Evolutionary conservation across 176 grass and related monocot genomes (phyloP).

Genomic region (Hsuehochloa calcarea): DNA sequence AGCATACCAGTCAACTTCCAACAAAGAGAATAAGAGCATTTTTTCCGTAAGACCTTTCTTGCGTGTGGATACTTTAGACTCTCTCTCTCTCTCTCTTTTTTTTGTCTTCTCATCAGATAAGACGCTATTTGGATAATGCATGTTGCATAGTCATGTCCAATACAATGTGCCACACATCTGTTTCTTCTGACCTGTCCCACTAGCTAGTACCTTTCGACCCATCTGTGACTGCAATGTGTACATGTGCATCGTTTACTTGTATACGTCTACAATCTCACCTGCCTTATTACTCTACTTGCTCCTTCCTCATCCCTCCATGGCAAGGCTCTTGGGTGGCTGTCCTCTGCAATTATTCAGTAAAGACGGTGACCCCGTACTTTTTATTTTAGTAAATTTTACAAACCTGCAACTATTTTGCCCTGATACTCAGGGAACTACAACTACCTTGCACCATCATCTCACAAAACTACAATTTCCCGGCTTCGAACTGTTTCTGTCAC

Average conservation of each 20-base stretch:
- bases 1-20: neutral
- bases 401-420: too few relatives aligned
- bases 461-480: too few relatives aligned
- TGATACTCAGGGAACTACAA: too few relatives aligned
- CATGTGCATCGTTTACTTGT: slow-evolving; percentile 14
- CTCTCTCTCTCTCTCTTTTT: too few relatives aligned
- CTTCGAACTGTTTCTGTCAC: too few relatives aligned
- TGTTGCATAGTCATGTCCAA: neutral
- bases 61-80: neutral
- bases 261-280: neutral
- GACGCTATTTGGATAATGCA: neutral
- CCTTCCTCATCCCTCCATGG: neutral
- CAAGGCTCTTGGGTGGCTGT: neutral
- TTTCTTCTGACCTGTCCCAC: neutral
- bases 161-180: neutral
- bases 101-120: neutral
- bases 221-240: neutral
- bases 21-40: neutral
- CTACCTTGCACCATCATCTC: too few relatives aligned
- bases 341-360: neutral
- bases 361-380: too few relatives aligned
- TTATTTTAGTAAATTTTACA: too few relatives aligned
- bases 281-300: neutral
- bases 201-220: too few relatives aligned
- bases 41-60: neutral